Evolutionary conservation across 768 basidiomycete species (phyloP).

Genomic region (Pisolithus sp.): DNA sequence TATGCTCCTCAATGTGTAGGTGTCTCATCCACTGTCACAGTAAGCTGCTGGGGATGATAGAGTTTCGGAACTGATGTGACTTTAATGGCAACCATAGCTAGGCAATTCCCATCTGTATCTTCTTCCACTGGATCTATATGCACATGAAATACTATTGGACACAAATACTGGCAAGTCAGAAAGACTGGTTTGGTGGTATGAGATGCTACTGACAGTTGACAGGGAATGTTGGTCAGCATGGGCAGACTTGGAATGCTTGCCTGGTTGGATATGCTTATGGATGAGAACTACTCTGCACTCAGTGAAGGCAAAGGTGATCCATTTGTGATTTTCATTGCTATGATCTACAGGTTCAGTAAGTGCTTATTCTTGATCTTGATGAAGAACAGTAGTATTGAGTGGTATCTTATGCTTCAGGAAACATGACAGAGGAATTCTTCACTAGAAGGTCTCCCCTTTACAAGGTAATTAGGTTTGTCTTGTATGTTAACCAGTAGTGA

Average conservation of each 20-base stretch:
- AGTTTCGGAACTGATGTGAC: neutral
- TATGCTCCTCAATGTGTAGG: slow-evolving; percentile 84
- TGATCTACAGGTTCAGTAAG: too few species aligned
- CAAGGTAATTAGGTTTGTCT: neutral
- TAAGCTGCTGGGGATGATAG: neutral
- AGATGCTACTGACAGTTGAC: neutral
- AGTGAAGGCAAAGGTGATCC: too few species aligned
- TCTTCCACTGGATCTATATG: slow-evolving; percentile 82
- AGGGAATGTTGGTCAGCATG: slow-evolving; percentile 32
- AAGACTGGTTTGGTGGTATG: neutral
- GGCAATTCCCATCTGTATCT: slow-evolving; percentile 84
- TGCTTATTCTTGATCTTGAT: too few species aligned
- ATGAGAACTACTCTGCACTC: too few species aligned
- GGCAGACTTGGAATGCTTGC: too few species aligned
- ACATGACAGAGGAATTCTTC: too few species aligned
- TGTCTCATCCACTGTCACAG: neutral
- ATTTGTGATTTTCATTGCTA: too few species aligned
- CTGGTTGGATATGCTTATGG: slow-evolving; percentile 12
- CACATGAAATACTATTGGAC: slow-evolving; percentile 77
- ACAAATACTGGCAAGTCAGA: slow-evolving; percentile 56
- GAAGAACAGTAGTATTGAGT: too few species aligned
- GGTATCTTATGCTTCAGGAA: too few species aligned
- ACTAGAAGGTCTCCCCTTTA: too few species aligned
- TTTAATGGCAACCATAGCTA: slow-evolving; percentile 44
- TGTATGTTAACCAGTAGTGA: neutral